These are phyloP conservation scores for Daldinia childiae DNA, from an alignment of 495 filamentous ascomycete species.

Conservation along the genomic window DNA sequence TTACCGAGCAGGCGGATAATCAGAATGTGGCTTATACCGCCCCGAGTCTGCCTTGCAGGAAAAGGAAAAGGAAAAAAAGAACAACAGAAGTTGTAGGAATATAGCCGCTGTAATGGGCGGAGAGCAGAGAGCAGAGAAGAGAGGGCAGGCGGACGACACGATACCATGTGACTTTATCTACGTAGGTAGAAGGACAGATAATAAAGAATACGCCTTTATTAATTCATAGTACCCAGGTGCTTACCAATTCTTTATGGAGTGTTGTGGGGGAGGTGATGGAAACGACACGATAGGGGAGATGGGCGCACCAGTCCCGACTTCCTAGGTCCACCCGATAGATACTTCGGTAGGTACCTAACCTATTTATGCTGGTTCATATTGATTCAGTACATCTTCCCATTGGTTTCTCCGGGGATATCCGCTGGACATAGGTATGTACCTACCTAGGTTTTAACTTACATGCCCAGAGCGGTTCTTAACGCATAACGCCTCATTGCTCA, in stretches of 20 bases:
- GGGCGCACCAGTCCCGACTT: too few relatives aligned
- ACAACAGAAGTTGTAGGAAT: not conserved
- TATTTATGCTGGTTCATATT: too few relatives aligned
- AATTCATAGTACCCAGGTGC: not conserved
- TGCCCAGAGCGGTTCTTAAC: too few relatives aligned
- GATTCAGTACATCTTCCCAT: too few relatives aligned
- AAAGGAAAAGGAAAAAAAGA: not conserved
- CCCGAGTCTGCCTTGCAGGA: not conserved
- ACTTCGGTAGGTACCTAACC: too few relatives aligned
- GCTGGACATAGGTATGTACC: too few relatives aligned
- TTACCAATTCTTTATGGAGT: not conserved
- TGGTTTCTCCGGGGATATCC: too few relatives aligned
- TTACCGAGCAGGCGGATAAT: not conserved
- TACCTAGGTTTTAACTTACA: too few relatives aligned
- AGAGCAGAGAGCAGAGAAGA: not conserved
- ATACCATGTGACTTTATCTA: not conserved
- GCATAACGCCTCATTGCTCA: too few relatives aligned
- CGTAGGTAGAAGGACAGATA: not conserved
- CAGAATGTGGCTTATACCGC: not conserved
- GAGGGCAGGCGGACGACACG: not conserved
- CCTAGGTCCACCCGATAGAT: too few relatives aligned
- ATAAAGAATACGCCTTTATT: conserved; percentile 2
- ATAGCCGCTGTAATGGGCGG: not conserved
- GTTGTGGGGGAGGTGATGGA: not conserved
- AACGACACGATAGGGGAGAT: too few relatives aligned